Conservation (phyloP, 495 filamentous ascomycete species). For the Penicillium tannophilum region DNA sequence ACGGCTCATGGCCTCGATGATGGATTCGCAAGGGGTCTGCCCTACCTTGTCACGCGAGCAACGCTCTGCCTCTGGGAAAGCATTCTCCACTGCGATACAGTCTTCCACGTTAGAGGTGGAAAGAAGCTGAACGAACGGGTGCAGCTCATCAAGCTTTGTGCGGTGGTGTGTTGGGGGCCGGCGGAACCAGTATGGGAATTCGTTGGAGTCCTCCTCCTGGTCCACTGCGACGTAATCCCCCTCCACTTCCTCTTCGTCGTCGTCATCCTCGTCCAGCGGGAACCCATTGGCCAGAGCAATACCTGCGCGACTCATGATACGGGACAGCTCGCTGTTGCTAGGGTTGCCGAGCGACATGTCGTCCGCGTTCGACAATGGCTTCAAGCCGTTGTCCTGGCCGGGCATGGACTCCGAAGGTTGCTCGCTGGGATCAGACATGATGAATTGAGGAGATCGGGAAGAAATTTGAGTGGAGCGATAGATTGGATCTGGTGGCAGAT, state of each 20-base stretch:
- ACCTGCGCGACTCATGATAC: constrained; percentile 35
- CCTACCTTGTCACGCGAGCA: constrained; percentile 79
- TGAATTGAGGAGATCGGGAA: constrained; percentile 1
- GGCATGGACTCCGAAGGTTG: constrained; percentile 33
- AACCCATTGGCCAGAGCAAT: constrained; percentile 39
- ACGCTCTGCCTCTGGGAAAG: constrained; percentile 72
- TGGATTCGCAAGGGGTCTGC: constrained; percentile 6
- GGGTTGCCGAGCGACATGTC: constrained; percentile 32
- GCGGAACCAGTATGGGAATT: constrained; percentile 49
- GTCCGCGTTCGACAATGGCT: constrained; percentile 38
- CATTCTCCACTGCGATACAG: constrained; percentile 74
- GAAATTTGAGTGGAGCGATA: constrained; percentile 4
- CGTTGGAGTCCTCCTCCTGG: constrained; percentile 42
- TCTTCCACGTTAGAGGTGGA: constrained; percentile 73
- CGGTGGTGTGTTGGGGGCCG: constrained; percentile 43
- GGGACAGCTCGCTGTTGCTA: constrained; percentile 37
- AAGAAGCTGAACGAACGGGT: constrained; percentile 73
- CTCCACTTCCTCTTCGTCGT: constrained; percentile 44
- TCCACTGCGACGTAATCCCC: constrained; percentile 48
- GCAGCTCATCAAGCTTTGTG: constrained; percentile 53
- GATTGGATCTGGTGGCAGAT: constrained; percentile 1
- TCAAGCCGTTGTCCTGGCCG: constrained; percentile 31
- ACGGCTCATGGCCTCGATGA: not conserved
- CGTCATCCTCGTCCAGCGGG: constrained; percentile 37
- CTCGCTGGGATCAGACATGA: constrained; percentile 34